Evolutionary conservation across 257 asterid genomes (phyloP), one percentile per base, ranked within the genome.

Genomic region (Penstemon newberryi): DNA sequence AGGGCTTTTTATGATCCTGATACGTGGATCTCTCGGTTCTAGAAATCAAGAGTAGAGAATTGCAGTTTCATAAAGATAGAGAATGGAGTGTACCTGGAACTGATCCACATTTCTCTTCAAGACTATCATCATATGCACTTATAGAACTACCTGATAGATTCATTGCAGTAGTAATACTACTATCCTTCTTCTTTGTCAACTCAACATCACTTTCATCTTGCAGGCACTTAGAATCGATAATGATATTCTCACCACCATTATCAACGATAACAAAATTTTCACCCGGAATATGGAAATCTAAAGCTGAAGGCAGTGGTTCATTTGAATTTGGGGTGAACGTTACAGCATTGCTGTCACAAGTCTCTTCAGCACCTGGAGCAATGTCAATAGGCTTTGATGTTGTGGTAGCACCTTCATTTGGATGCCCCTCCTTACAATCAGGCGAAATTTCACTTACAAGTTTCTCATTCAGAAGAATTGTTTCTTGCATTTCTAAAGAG

Each of bases 21-120:
- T 25, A 25, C 33, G 1, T 25, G 33, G 33, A 25, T 25, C 33
- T 0, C 33, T 25, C 33, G 2, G 33, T 25, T 25, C 33, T 25
- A 18, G 54, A 49, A 10, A 49, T 5, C 15, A 10, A 10, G 18
- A 49, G 18, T 4, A 49, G 54, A 12, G n/a, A 49, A 49, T 49
- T 50, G 72, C 0, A 0, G 53, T 73, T 52, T 19, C 39, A 65
- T 55, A 38, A 38, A 50, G 52, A 4, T 11, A 69, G 63, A 59
- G 61, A 71, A 18, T 18, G 59, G 73, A 62, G 25, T 43, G 56
- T 79, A 91, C 97, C 97, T 79, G 97, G 88, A 62, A 85, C 78
- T 25, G 98, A 88, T 66, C 97, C 97, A 87, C 89, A 83, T 79
- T 86, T 86, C 8, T 78, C 97, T 69, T 86, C 97, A 71, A 90